A percentile compares a stretch with the other conserved stretches of the same genome.
These are phyloP conservation scores for Phytophthora macrochlamydospora DNA, from an alignment of 352 stramenopile species.

Conservation along the genomic window DNA sequence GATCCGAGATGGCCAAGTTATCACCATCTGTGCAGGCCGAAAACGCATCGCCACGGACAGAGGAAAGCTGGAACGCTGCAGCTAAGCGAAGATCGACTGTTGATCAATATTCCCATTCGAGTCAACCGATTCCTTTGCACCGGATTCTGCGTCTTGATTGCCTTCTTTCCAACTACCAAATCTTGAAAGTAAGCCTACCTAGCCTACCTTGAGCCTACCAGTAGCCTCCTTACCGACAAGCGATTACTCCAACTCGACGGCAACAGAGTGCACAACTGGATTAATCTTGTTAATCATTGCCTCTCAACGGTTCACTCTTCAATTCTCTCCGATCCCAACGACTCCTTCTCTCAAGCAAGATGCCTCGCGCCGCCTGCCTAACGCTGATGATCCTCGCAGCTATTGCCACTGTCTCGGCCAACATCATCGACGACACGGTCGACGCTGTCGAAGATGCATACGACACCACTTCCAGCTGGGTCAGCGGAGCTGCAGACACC, in stretches of 20 bases:
- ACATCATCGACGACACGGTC: conserved; percentile 28
- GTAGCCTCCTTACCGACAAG: too few species aligned
- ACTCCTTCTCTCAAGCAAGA: conserved; percentile 8
- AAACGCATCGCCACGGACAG: too few species aligned
- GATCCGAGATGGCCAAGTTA: too few species aligned
- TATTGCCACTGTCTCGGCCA: conserved; percentile 6
- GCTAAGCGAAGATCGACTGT: too few species aligned
- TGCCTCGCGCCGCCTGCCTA: conserved; percentile 16
- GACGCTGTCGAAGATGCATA: conserved; percentile 28
- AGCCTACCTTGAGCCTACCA: background rate
- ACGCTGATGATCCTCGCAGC: conserved; percentile 9
- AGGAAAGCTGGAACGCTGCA: too few species aligned
- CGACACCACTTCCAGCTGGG: conserved; percentile 23
- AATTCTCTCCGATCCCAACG: background rate
- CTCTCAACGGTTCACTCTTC: background rate
- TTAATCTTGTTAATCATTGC: too few species aligned
- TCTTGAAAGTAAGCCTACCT: conserved; percentile 9
- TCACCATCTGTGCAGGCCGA: too few species aligned
- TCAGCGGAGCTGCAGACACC: conserved; percentile 21
- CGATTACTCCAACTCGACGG: too few species aligned
- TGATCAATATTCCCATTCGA: too few species aligned
- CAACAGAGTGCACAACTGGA: too few species aligned
- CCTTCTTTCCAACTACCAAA: background rate
- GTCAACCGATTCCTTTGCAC: conserved; percentile 3
- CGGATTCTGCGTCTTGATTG: conserved; percentile 23